Percentiles rank a stretch among this genome's conserved stretches.
Conservation (phyloP, 1,284 basidiomycete genomes). For the Lignosus rhinocerotis region DNA sequence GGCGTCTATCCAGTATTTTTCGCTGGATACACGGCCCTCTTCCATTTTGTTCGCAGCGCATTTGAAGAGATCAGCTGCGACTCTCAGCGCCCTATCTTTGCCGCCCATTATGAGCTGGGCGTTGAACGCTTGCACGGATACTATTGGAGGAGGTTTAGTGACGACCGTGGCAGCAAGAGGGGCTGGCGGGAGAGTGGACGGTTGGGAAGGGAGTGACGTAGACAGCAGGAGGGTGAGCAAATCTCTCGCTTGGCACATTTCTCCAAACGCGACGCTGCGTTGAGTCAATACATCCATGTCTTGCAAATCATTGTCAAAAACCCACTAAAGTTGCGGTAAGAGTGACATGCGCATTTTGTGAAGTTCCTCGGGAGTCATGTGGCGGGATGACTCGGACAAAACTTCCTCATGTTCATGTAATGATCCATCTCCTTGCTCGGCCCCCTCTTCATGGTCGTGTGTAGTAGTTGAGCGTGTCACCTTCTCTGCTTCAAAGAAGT, state of each 20-base stretch:
- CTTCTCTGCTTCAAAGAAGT: constrained; percentile 68
- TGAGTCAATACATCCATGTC: constrained; percentile 25
- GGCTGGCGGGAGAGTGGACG: constrained; percentile 34
- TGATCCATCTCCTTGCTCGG: constrained; percentile 31
- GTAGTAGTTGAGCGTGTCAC: constrained; percentile 21
- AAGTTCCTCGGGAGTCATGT: constrained; percentile 74
- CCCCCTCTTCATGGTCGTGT: constrained; percentile 27
- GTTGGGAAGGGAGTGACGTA: constrained; percentile 16
- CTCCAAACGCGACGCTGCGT: constrained; percentile 67
- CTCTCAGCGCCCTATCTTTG: constrained; percentile 75
- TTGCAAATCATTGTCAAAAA: constrained; percentile 9
- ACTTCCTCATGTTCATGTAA: constrained; percentile 27
- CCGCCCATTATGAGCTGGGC: constrained; percentile 71
- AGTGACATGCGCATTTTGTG: constrained; percentile 71
- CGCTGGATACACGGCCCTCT: constrained; percentile 54
- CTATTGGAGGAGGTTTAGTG: constrained; percentile 59
- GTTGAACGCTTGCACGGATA: constrained; percentile 74
- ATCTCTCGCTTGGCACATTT: constrained; percentile 75
- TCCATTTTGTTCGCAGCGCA: constrained; percentile 69
- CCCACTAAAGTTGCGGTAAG: constrained; percentile 69
- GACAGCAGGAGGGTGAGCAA: constrained; percentile 51
- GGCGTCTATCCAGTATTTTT: constrained; percentile 78
- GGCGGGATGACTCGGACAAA: constrained; percentile 33
- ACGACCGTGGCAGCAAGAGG: constrained; percentile 64
- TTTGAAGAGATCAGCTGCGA: constrained; percentile 70